Conservation (phyloP, 805 yeast genomes). For the Zygosaccharomyces bisporus region DNA sequence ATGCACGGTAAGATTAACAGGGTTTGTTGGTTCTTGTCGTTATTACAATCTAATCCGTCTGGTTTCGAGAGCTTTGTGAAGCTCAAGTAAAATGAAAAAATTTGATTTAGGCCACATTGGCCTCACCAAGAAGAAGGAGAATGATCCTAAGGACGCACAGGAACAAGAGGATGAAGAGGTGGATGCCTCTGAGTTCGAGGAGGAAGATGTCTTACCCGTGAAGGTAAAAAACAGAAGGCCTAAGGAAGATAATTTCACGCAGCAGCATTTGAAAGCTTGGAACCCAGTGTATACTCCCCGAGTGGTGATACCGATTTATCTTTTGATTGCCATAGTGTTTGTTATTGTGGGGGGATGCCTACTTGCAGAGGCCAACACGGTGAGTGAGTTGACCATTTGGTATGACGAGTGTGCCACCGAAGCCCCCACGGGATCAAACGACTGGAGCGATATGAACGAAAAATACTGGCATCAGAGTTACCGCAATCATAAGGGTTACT, state of each 20-base stretch:
- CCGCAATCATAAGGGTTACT: conserved; percentile 38
- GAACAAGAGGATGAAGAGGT: conserved; percentile 25
- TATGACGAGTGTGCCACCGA: conserved; percentile 64
- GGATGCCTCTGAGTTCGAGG: conserved; percentile 37
- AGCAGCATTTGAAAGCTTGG: conserved; percentile 53
- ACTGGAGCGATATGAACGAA: conserved; percentile 51
- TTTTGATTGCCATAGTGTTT: conserved; percentile 70
- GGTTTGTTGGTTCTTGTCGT: neutral
- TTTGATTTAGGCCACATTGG: conserved; percentile 33
- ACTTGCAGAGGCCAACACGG: conserved; percentile 62
- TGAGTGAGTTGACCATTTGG: conserved; percentile 68
- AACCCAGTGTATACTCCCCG: conserved; percentile 88
- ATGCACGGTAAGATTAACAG: neutral
- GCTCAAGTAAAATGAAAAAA: conserved; percentile 19
- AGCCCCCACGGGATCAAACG: conserved; percentile 41
- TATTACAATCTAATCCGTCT: neutral
- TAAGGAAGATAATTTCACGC: conserved; percentile 70
- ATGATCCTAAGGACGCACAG: conserved; percentile 14
- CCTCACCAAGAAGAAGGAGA: conserved; percentile 30
- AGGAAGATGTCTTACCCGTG: conserved; percentile 38
- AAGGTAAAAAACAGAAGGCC: conserved; percentile 59
- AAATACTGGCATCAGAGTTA: conserved; percentile 58
- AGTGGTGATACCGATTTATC: conserved; percentile 77
- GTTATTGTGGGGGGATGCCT: conserved; percentile 89
- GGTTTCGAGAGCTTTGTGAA: neutral